These are phyloP conservation scores for Strobilomyces echinocephalus DNA, from an alignment of 768 basidiomycete genomes.

Conservation along the genomic window DNA sequence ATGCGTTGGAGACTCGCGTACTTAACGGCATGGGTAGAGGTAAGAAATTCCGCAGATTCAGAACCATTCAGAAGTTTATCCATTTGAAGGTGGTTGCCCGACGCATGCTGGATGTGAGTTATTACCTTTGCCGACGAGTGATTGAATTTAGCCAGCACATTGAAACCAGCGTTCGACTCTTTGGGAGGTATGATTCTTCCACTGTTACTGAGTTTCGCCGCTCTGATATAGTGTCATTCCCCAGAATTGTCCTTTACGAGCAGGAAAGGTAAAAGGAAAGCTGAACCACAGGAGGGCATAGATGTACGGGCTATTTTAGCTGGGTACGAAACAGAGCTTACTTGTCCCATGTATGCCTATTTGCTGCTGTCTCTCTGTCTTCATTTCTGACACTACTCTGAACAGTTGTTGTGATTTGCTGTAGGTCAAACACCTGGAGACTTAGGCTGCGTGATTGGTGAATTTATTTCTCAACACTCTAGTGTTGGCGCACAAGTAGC, in stretches of 20 bases:
- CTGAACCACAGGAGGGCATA: slow-evolving; percentile 19
- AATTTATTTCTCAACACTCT: slow-evolving; percentile 1
- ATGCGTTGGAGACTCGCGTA: slow-evolving; percentile 41
- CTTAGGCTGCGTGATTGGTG: background rate
- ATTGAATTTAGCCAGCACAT: background rate
- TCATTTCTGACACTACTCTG: background rate
- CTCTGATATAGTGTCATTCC: background rate
- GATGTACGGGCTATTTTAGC: slow-evolving; percentile 34
- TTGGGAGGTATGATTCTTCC: slow-evolving; percentile 18
- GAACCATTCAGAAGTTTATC: background rate
- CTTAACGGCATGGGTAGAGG: slow-evolving; percentile 11
- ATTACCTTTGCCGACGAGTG: background rate
- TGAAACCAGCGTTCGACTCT: background rate
- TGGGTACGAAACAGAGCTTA: slow-evolving; percentile 59
- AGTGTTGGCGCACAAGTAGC: slow-evolving; percentile 60
- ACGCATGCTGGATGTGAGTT: slow-evolving; percentile 7
- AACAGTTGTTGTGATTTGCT: slow-evolving; percentile 70
- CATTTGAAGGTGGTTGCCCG: slow-evolving; percentile 7
- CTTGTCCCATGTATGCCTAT: slow-evolving; percentile 63
- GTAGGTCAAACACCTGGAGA: slow-evolving; percentile 36
- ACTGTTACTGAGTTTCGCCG: background rate
- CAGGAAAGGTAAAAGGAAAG: slow-evolving; percentile 46
- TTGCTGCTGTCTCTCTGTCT: background rate
- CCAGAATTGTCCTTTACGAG: slow-evolving; percentile 9
- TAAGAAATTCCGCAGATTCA: background rate